phyloP scores from a whole-genome alignment of 768 basidiomycete genomes.

The Lactifluus pinguis region DNA sequence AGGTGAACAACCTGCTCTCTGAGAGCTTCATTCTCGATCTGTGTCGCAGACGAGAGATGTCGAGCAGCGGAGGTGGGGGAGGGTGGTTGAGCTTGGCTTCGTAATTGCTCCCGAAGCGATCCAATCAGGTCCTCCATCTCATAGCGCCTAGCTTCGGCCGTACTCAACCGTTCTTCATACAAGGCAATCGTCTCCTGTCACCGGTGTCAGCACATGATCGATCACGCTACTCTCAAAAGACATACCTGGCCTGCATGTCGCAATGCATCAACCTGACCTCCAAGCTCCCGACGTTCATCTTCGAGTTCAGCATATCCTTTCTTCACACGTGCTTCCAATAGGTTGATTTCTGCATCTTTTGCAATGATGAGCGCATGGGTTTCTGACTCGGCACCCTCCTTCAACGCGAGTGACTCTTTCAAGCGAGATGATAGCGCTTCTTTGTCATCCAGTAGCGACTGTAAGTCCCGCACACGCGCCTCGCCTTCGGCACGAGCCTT shows the following conservation, averaged over 20 bases:
- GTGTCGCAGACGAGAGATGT: conserved; percentile 57
- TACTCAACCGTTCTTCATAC: conserved; percentile 82
- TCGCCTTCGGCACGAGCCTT: conserved; percentile 40
- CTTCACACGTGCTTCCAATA: conserved; percentile 41
- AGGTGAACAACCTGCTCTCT: conserved; percentile 86
- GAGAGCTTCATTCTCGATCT: conserved; percentile 92
- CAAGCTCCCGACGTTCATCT: conserved; percentile 58
- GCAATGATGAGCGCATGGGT: conserved; percentile 41
- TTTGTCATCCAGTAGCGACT: conserved; percentile 37
- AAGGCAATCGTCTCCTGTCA: conserved; percentile 85
- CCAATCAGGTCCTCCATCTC: conserved; percentile 65
- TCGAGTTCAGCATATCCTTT: conserved; percentile 39
- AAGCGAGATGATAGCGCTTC: conserved; percentile 39
- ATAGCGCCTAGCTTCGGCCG: conserved; percentile 60
- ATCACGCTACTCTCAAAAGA: not conserved
- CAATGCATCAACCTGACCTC: conserved; percentile 71
- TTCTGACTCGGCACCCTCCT: conserved; percentile 43
- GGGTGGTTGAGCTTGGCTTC: conserved; percentile 25
- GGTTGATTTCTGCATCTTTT: conserved; percentile 52
- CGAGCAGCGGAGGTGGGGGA: conserved; percentile 30
- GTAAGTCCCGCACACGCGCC: conserved; percentile 33
- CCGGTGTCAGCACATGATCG: conserved; percentile 3
- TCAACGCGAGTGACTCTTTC: conserved; percentile 42
- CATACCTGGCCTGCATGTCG: conserved; percentile 80
- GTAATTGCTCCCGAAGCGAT: conserved; percentile 45